Evolutionary conservation across 306 rosid species (phyloP).

Genomic region (Potentilla sterilis): DNA sequence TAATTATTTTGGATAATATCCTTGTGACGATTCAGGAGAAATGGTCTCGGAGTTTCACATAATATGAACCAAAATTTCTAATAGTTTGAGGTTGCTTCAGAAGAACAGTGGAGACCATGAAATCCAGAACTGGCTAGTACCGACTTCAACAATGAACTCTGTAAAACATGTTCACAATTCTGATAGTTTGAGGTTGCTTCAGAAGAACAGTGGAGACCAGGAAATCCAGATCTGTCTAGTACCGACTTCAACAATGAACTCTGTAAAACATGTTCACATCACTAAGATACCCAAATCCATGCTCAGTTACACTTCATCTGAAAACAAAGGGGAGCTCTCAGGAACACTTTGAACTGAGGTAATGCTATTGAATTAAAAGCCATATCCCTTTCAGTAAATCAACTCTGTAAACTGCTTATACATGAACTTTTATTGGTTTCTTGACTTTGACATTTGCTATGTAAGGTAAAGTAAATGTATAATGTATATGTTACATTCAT

Average conservation of each 20-base stretch:
- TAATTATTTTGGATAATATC: background rate
- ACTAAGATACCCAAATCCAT: background rate
- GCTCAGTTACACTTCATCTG: background rate
- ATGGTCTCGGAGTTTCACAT: too few relatives aligned
- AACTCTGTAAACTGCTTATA: background rate
- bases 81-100: background rate
- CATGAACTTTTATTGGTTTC: background rate
- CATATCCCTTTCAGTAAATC: background rate
- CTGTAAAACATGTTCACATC: background rate
- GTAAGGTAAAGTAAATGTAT: background rate
- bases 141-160: background rate
- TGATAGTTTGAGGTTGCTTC: background rate
- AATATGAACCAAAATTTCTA: too few relatives aligned
- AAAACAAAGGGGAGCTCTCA: background rate
- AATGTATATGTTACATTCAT: background rate
- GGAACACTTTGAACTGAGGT: background rate
- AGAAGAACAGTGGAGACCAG: background rate
- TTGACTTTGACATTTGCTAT: slow-evolving; percentile 13
- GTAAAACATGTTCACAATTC: background rate
- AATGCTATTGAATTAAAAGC: background rate
- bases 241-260: background rate
- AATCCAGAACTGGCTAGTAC: background rate
- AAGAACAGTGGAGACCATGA: background rate
- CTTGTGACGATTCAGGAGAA: too few relatives aligned
- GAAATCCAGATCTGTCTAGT: background rate